These are phyloP conservation scores for Psilocybe cubensis DNA, from an alignment of 768 basidiomycete species.

Conservation along the genomic window DNA sequence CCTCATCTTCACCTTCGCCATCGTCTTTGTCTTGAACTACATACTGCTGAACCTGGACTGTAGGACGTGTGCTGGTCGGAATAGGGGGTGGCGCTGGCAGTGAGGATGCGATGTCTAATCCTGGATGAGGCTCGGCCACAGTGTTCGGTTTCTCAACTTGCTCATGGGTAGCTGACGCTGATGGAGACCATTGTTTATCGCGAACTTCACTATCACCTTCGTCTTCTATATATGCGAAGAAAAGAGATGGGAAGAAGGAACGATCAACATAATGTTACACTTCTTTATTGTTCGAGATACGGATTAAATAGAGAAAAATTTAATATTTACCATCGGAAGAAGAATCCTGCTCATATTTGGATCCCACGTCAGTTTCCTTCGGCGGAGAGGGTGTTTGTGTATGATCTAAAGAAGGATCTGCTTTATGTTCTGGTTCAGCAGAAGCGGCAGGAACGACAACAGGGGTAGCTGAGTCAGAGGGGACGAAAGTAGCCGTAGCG, in stretches of 20 bases:
- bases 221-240: conserved; percentile 20
- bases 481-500: not conserved
- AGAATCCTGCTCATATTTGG: conserved; percentile 17
- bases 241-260: not conserved
- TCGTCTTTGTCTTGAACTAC: conserved; percentile 10
- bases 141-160: conserved; percentile 8
- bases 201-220: conserved; percentile 17
- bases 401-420: not conserved
- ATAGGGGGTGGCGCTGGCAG: conserved; percentile 8
- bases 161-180: conserved; percentile 5
- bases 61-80: conserved; percentile 2
- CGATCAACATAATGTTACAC: conserved; percentile 33
- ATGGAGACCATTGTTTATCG: not conserved
- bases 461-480: not conserved
- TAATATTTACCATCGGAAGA: conserved; percentile 41
- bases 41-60: conserved; percentile 17
- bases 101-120: not conserved
- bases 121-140: conserved; percentile 1
- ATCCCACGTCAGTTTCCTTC: conserved; percentile 7
- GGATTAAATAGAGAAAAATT: conserved; percentile 17
- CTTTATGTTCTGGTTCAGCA: not conserved
- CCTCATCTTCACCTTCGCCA: conserved; percentile 11
- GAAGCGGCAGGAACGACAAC: not conserved
- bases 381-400: not conserved
- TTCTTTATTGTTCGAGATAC: conserved; percentile 18